Conservation (phyloP, 495 filamentous ascomycete genomes). For the Neurospora tetrasperma region DNA sequence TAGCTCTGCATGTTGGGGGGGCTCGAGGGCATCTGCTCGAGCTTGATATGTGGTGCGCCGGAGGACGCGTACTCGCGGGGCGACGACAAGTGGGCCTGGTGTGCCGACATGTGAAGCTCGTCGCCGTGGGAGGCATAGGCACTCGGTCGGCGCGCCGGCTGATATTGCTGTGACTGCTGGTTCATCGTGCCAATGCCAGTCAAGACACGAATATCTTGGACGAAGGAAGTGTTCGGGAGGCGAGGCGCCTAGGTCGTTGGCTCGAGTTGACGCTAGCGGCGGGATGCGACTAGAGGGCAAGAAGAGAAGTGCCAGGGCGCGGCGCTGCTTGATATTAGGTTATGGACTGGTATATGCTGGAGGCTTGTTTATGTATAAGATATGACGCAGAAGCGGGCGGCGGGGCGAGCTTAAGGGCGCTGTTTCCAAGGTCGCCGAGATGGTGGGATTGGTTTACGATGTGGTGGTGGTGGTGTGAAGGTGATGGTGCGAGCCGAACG, state of each 20-base stretch:
- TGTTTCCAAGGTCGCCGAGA: not conserved
- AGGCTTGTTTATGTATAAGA: not conserved
- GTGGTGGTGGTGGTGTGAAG: not conserved
- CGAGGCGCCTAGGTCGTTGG: not conserved
- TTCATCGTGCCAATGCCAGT: constrained; percentile 38
- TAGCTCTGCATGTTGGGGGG: constrained; percentile 43
- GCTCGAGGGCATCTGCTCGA: constrained; percentile 21
- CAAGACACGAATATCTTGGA: not conserved
- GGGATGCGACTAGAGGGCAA: constrained; percentile 2
- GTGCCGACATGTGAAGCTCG: constrained; percentile 64
- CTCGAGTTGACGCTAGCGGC: constrained; percentile 1
- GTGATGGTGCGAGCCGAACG: not conserved
- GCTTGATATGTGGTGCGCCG: constrained; percentile 40
- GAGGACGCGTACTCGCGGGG: constrained; percentile 37
- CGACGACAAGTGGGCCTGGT: constrained; percentile 32
- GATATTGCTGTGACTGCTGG: constrained; percentile 32
- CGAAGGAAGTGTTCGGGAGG: not conserved
- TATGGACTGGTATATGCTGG: not conserved
- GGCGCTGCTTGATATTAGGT: not conserved
- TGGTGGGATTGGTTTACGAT: not conserved
- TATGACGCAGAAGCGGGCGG: not conserved
- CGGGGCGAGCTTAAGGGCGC: not conserved
- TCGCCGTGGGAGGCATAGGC: constrained; percentile 44
- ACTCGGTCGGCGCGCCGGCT: constrained; percentile 31
- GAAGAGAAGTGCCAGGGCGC: not conserved